Base-by-base conservation (phyloP, 2,329 filamentous ascomycete species). In the Penicillium expansum region DNA sequence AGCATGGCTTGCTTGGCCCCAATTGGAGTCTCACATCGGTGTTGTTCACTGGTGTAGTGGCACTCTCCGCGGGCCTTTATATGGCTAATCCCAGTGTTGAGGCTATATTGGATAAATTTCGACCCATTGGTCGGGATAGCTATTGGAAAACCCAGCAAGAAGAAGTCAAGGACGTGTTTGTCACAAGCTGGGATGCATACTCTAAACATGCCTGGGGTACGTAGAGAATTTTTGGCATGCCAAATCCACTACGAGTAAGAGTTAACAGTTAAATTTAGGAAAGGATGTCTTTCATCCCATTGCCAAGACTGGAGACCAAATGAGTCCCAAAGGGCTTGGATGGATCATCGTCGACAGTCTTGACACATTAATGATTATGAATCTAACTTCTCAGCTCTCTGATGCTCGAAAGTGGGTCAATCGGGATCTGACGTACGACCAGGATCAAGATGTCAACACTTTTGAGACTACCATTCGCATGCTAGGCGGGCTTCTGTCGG, bases 381-480 rank as follows among this genome's bases (percentile, higher is more conserved):
- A 64, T 30, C 47, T 64, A 13, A 64, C 59, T 10, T 49, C 47
- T 14, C 56, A 57, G 10, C 45, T 65, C 7, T 56, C 59, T 4
- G 52, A 64, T 22, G 35, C 35, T 37, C 35, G 35, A 37, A 7
- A 37, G 2, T 37, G 35, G 35, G 35, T 37, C 35, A 37, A 55
- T 3, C 22, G 47, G 16, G 29, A 37, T 4, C 27, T 65, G 32
- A 62, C 55, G 7, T 65, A 64, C 33, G 59, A 64, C 37, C 60
- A 63, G 39, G 33, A 61, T 44, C 61, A 61, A 44, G 56, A 59
- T 55, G 67, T 69, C n/a, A 69, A 62, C 39, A 67, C 66, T 4
- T 69, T 69, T 30, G 62, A 69, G 53, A 68, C 64, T 5, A 69
- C 66, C 6, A 69, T 68, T 43, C 67, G 67, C 20, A 67, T 69